phyloP scores from a whole-genome alignment of 139 green algal genomes.

The Micromonas commoda region DNA sequence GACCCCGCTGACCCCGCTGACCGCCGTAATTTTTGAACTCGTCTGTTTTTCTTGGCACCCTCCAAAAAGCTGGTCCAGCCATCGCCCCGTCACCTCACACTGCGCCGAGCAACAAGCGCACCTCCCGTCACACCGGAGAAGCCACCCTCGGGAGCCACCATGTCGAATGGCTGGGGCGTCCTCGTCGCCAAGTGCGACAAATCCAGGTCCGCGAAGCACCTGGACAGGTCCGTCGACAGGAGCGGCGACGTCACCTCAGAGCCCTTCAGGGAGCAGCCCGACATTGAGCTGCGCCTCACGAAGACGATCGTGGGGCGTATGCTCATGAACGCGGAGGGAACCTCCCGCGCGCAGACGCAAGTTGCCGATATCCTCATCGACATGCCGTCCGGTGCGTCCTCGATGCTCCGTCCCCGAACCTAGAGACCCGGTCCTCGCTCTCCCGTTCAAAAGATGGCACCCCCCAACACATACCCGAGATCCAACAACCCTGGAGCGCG shows the following conservation, averaged over 20 bases:
- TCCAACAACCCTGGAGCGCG: too few species aligned
- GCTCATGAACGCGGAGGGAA: constrained; percentile 18
- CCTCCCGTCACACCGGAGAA: too few species aligned
- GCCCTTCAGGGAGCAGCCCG: background rate
- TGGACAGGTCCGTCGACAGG: background rate
- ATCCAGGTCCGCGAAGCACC: background rate
- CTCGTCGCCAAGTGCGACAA: background rate
- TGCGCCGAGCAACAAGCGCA: too few species aligned
- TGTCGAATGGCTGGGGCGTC: background rate
- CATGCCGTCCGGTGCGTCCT: constrained; percentile 6
- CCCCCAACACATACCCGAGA: too few species aligned
- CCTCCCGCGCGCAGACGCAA: background rate
- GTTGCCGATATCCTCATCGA: constrained; percentile 6
- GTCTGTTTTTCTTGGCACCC: background rate
- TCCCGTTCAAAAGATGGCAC: background rate
- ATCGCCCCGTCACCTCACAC: too few species aligned
- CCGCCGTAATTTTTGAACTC: background rate
- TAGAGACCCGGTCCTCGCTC: background rate
- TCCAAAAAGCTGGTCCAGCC: background rate
- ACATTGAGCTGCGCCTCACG: background rate
- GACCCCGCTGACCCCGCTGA: too few species aligned
- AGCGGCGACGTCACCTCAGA: background rate
- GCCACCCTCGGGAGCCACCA: too few species aligned
- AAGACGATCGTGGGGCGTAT: background rate
- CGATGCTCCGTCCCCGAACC: background rate